A percentile compares a stretch with the other conserved stretches of the same genome.
phyloP scores from a whole-genome alignment of 208 protist genomes.

The Herpetomonas tarakana region DNA sequence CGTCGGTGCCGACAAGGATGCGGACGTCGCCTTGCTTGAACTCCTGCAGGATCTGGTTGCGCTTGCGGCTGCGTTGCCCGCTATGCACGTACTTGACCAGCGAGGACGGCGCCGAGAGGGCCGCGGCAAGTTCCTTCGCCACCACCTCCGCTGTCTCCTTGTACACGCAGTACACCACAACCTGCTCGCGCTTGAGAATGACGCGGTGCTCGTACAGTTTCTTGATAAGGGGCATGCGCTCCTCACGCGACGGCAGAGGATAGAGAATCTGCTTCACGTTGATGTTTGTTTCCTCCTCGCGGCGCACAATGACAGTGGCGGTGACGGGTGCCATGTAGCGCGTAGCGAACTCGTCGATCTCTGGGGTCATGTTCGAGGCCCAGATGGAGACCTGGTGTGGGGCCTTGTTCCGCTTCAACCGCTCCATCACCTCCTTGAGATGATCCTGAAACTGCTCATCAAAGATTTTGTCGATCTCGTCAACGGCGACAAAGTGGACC shows the following conservation, averaged over 20 bases:
- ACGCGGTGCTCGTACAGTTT: conserved; percentile 59
- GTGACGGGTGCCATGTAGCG: conserved; percentile 71
- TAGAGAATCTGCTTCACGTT: conserved; percentile 67
- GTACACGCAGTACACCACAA: conserved; percentile 72
- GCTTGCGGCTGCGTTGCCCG: conserved; percentile 68
- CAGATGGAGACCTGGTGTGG: conserved; percentile 92
- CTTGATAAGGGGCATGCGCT: conserved; percentile 45
- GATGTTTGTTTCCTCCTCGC: conserved; percentile 46
- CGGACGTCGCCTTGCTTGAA: conserved; percentile 80
- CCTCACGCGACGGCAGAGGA: conserved; percentile 31
- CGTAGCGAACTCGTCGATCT: conserved; percentile 56
- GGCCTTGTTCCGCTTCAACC: conserved; percentile 41
- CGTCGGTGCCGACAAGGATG: conserved; percentile 96
- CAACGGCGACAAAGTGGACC: conserved; percentile 90
- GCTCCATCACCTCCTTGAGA: conserved; percentile 86
- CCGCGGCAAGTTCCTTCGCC: conserved; percentile 33
- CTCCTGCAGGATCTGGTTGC: conserved; percentile 59
- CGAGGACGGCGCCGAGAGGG: conserved; percentile 47
- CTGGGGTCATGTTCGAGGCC: conserved; percentile 62
- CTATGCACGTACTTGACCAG: conserved; percentile 90
- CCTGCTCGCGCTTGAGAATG: conserved; percentile 72
- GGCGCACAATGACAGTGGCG: conserved; percentile 66
- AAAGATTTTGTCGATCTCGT: conserved; percentile 97
- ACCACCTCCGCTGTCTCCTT: conserved; percentile 62
- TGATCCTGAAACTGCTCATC: conserved; percentile 48